These are phyloP conservation scores for Nicotiana rustica DNA, from an alignment of 305 asterid species.

Conservation along the genomic window DNA sequence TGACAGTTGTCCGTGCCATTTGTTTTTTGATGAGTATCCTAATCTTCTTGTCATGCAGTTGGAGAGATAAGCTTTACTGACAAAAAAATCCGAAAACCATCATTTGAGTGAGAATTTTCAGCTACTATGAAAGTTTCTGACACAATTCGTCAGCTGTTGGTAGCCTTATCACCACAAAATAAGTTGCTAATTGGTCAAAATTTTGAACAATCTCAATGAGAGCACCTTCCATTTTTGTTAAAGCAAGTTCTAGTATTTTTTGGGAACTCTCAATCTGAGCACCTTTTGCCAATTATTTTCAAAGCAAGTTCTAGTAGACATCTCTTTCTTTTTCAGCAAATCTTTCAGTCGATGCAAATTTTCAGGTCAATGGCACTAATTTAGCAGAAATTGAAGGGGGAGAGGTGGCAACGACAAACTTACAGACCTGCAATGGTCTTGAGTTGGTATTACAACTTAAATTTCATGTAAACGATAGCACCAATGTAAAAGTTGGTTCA, in stretches of 20 bases:
- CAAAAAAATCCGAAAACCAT: background rate
- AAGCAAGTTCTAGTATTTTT: background rate
- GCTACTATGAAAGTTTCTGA: background rate
- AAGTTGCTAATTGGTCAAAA: background rate
- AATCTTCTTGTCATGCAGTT: background rate
- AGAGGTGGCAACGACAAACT: slow-evolving; percentile 73
- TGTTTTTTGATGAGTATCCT: slow-evolving; percentile 12
- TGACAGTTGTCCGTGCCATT: background rate
- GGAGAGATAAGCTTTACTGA: slow-evolving; percentile 12
- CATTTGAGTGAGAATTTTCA: background rate
- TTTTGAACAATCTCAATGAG: slow-evolving; percentile 5
- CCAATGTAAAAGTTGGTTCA: slow-evolving; percentile 41
- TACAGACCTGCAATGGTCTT: slow-evolving; percentile 69
- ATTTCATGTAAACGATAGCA: slow-evolving; percentile 36
- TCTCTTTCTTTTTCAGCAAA: background rate
- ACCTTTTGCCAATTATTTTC: background rate
- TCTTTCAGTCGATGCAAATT: slow-evolving; percentile 29
- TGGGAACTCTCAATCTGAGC: slow-evolving; percentile 20
- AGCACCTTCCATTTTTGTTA: background rate
- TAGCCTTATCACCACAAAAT: slow-evolving; percentile 5
- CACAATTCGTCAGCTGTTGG: background rate
- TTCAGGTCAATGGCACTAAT: slow-evolving; percentile 69
- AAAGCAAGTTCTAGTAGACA: slow-evolving; percentile 1
- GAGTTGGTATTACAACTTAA: slow-evolving; percentile 61
- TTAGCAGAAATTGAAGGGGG: slow-evolving; percentile 68